Conservation (phyloP, 2,329 filamentous ascomycete genomes). For the Xylariaceae sp. region DNA sequence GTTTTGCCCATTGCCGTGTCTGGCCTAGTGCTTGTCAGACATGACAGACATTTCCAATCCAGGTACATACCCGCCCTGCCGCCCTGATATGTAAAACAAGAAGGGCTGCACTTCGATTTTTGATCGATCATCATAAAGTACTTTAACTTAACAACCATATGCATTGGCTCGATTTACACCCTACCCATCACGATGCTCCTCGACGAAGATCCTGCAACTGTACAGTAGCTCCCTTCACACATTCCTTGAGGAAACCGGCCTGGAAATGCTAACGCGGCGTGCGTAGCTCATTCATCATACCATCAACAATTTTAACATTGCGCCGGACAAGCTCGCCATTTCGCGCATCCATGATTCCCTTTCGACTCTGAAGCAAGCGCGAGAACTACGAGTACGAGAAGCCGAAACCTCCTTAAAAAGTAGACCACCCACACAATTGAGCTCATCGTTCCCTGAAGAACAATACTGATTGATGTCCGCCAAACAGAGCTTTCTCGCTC, state of each 20-base stretch:
- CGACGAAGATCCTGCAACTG: slow-evolving; percentile 87
- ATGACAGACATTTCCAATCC: not conserved
- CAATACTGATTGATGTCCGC: slow-evolving; percentile 29
- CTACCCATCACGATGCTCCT: slow-evolving; percentile 74
- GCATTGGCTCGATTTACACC: not conserved
- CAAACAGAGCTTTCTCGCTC: slow-evolving; percentile 68
- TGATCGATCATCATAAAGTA: not conserved
- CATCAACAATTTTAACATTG: slow-evolving; percentile 92
- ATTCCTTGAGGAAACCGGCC: slow-evolving; percentile 24
- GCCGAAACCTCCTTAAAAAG: slow-evolving; percentile 68
- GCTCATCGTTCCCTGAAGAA: not conserved
- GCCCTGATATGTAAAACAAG: too few relatives aligned
- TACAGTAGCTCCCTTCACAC: slow-evolving; percentile 46
- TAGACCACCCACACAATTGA: slow-evolving; percentile 32
- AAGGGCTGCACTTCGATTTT: not conserved
- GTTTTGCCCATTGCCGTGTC: slow-evolving; percentile 32
- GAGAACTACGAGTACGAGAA: slow-evolving; percentile 74
- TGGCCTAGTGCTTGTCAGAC: slow-evolving; percentile 1
- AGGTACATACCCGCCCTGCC: not conserved
- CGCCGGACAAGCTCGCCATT: slow-evolving; percentile 82
- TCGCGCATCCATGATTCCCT: slow-evolving; percentile 83
- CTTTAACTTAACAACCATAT: too few relatives aligned
- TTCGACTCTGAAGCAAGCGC: slow-evolving; percentile 79
- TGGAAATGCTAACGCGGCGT: slow-evolving; percentile 10
- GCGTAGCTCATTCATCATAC: slow-evolving; percentile 85